Base-by-base conservation (phyloP, 768 basidiomycete species). In the Xerocomus spinulosus region DNA sequence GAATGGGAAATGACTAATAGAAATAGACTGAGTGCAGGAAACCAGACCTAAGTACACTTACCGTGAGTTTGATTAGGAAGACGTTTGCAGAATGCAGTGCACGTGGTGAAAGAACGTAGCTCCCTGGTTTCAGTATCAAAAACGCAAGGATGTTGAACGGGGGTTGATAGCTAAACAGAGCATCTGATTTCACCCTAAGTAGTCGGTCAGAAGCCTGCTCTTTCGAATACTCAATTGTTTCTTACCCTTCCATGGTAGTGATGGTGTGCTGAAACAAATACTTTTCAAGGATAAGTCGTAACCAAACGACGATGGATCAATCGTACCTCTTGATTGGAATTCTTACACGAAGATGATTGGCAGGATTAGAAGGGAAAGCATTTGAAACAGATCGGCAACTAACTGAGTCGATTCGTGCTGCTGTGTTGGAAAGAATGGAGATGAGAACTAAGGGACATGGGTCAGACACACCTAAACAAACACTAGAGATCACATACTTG, bases 401-500 rank as follows among this genome's bases (percentile, higher is more conserved):
- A 48, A 80, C 80, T 14, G 73, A 77, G 65, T 85, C 86, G 49
- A 79, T 92, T 42, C 78, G 73, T 3, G 88, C 87, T 49, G 91
- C 92, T 0, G 91, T 92, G 62, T 93, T 93, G 5, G 92, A 92
- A 26, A 96, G 68, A 39, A 94, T 89, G 8, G 90, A 93, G 50
- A 95, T 93, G 38, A 95, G 74, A 60, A 94, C 72, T 2, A 18
- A 4, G 10, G 3, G 6, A 7, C 17, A 40, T 13, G 9, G 2
- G 21, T 57, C 23, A 53, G 29, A 43, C 40, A 38, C 18, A 21
- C 53, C n/a, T 40, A 42, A n/a, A 17, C 29, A 28, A 32, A 42
- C 30, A 44, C 5, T 9, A 34, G 38, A 33, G 24, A 24, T 5
- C 14, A 70, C 84, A 55, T 52, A 88, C 88, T 92, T 4, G 90